A percentile compares a stretch with the other conserved stretches of the same genome.
phyloP scores from a whole-genome alignment of 306 rosid genomes.

The Urtica urens region DNA sequence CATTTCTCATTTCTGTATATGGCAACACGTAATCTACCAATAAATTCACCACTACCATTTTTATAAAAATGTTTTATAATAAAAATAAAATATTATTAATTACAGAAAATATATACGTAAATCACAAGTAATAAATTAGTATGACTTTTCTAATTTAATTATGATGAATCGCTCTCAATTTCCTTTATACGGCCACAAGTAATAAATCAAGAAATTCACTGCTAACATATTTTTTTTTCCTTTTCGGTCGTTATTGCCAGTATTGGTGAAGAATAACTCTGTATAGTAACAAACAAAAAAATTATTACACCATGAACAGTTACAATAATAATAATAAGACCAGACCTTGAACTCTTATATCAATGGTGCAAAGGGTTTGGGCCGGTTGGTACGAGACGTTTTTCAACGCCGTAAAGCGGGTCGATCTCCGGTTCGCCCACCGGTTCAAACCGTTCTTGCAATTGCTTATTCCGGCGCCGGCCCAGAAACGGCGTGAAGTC shows the following conservation, averaged over 20 bases:
- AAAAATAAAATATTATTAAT: not conserved
- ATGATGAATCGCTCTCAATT: too few relatives aligned
- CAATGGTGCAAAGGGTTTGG: slow-evolving; percentile 98
- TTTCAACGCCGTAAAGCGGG: slow-evolving; percentile 64
- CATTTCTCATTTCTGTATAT: not conserved
- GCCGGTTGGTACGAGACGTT: slow-evolving; percentile 87
- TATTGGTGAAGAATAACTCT: not conserved
- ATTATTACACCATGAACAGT: slow-evolving; percentile 10
- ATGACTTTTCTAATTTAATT: too few relatives aligned
- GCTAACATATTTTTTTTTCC: slow-evolving; percentile 2
- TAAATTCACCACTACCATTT: too few relatives aligned
- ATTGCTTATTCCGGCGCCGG: slow-evolving; percentile 9
- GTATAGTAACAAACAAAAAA: not conserved
- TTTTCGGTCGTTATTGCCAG: not conserved
- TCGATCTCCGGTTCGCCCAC: slow-evolving; percentile 28
- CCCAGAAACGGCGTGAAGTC: slow-evolving; percentile 49
- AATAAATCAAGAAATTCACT: slow-evolving; percentile 11
- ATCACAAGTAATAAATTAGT: too few relatives aligned
- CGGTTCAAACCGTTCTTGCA: slow-evolving; percentile 3
- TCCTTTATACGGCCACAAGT: slow-evolving; percentile 1
- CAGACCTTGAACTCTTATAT: slow-evolving; percentile 15
- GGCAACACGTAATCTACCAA: too few relatives aligned
- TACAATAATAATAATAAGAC: slow-evolving; percentile 7
- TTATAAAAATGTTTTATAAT: slow-evolving; percentile 1
- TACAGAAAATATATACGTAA: too few relatives aligned